phyloP scores from a whole-genome alignment of 441 rosid genomes.

The Syzygium malaccense region DNA sequence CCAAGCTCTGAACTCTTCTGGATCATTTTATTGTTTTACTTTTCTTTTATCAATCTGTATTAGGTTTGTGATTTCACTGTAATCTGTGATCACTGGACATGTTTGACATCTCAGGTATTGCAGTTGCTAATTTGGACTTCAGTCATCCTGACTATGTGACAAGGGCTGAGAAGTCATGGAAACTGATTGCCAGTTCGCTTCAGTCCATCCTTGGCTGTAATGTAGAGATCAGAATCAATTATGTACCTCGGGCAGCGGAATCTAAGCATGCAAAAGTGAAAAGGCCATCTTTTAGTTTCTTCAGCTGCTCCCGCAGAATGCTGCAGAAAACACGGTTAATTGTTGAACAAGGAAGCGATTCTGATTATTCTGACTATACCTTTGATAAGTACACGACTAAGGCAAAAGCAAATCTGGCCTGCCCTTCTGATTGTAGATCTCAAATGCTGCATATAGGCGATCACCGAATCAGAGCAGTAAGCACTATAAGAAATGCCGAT shows the following conservation, averaged over 20 bases:
- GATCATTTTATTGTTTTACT: neutral
- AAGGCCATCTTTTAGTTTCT: conserved; percentile 52
- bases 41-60: neutral
- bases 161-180: conserved; percentile 97
- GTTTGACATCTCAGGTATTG: conserved; percentile 44
- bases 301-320: conserved; percentile 71
- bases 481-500: conserved; percentile 59
- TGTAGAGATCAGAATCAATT: conserved; percentile 78
- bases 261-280: conserved; percentile 41
- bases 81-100: neutral
- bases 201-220: conserved; percentile 72
- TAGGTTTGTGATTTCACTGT: neutral
- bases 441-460: conserved; percentile 18
- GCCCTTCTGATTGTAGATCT: conserved; percentile 27
- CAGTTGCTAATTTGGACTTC: conserved; percentile 73
- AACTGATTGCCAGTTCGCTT: conserved; percentile 73
- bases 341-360: conserved; percentile 25
- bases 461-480: conserved; percentile 27
- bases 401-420: conserved; percentile 17
- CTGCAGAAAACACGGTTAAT: conserved; percentile 35
- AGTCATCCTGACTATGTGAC: conserved; percentile 42
- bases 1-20: neutral
- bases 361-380: conserved; percentile 29
- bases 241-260: conserved; percentile 37
- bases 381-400: conserved; percentile 37